Evolutionary conservation across 768 basidiomycete genomes (phyloP), one percentile per base, ranked within the genome.

Genomic region (Agaricus sinodeliciosus): DNA sequence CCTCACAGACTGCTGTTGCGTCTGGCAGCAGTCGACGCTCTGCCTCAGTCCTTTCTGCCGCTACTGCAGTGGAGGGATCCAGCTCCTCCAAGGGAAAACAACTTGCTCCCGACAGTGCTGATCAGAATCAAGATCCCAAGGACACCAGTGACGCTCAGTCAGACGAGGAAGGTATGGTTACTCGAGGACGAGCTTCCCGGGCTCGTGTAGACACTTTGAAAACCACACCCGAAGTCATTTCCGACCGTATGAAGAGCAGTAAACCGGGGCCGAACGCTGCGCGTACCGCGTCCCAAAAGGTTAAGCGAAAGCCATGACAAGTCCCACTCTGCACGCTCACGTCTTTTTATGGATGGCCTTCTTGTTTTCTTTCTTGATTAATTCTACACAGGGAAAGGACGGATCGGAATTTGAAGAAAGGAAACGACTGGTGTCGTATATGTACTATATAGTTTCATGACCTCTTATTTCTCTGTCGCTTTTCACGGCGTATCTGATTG

Each of bases 31-130:
- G 48, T 35, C 59, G 66, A 42, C 71, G 72, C 44, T 74, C 70
- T 26, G 55, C 62, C 28, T 76, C 75, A 18, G 68, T 75, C n/a
- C 52, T 62, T 22, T 74, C 73, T 8, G 64, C 67, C 31, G 62
- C 62, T 37, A 77, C 75, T 2, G 65, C 60, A 9, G 69, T 75
- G 12, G 71, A 65, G 13, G 57, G 49, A 40, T 47, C 37, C n/a
- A 43, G 50, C 18, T 50, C 49, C 25, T 49, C 25, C n/a, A 56
- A 51, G 13, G 54, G 51, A 19, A 56, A 45, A 19, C 43, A 53
- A 18, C 58, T 57, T 56, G 55, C 59, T 57, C 51, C 66, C 59
- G 55, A 53, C 47, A 50, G 59, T 56, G 43, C 54, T 35, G 49
- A 53, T 41, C 48, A 58, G 51, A 36, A 43, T 39, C 46, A 60